Base-by-base conservation (phyloP, 345 rosid genomes). In the Linum trigynum region DNA sequence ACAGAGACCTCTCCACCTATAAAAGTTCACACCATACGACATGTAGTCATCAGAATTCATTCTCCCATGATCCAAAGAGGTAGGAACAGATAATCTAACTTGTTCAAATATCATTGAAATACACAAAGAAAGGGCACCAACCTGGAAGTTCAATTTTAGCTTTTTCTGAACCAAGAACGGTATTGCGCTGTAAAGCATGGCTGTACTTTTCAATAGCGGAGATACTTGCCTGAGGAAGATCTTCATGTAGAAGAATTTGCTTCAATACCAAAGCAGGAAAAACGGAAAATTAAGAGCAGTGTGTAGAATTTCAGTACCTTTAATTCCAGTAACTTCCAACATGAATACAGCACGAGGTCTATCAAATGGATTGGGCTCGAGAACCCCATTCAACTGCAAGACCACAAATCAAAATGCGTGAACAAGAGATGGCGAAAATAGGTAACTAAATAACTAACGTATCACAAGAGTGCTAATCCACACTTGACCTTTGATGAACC, bases 271-370 rank as follows among this genome's bases (percentile, higher is more conserved):
- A 37, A 56, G 14, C 40, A 55, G 32, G 32, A 32, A 76, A 39
- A 69, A 4, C 11, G 45, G 36, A 50, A 32, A 38, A 39, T 48
- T 48, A 4, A 9, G 53, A 48, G 14, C 53, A 9, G 43, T 12
- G 12, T 23, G 57, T 38, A n/a, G 37, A 9, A 36, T 43, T 17
- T 8, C 16, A 55, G 14, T 59, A 94, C 91, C 97, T 74, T 81
- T 74, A 36, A 85, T 76, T 83, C 97, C 97, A 66, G 79, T 73
- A 59, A 94, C 81, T 86, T 90, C 97, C 68, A 94, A 74, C 74
- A 85, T 80, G 61, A 88, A 84, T 74, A 89, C 92, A 77, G 90
- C 81, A 39, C 76, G 92, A 43, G 99, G 99, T 68, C 92, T 82
- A 74, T 88, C 74, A 64, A 94, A 94, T 43, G 98, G 97, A 80